These are phyloP conservation scores for Millerozyma acaciae DNA, from an alignment of 805 yeast species.

Conservation along the genomic window DNA sequence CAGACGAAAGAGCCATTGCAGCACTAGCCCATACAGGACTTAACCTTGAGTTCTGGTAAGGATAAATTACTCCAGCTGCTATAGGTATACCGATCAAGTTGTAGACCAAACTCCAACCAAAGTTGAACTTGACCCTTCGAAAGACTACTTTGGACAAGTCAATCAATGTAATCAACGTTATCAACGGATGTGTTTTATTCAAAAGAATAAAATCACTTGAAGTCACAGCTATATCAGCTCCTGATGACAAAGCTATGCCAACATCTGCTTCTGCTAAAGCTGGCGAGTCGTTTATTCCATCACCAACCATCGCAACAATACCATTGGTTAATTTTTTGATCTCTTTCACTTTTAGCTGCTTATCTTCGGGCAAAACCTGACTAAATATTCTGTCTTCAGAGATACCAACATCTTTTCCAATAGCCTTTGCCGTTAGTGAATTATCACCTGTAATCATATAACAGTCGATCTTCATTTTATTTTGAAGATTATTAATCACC, in stretches of 20 bases:
- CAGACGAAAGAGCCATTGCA: slow-evolving; percentile 59
- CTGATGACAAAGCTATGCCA: slow-evolving; percentile 73
- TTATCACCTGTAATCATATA: slow-evolving; percentile 84
- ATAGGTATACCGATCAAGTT: slow-evolving; percentile 57
- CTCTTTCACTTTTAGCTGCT: slow-evolving; percentile 55
- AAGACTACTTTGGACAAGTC: slow-evolving; percentile 49
- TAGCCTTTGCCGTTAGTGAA: slow-evolving; percentile 59
- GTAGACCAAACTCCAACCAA: slow-evolving; percentile 57
- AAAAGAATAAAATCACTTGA: slow-evolving; percentile 71
- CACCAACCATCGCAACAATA: slow-evolving; percentile 88
- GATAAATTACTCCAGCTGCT: slow-evolving; percentile 66
- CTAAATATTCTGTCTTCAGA: slow-evolving; percentile 49
- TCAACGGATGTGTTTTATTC: slow-evolving; percentile 47
- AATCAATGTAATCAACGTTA: slow-evolving; percentile 52
- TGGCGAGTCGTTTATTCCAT: slow-evolving; percentile 93
- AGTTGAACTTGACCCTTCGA: slow-evolving; percentile 52
- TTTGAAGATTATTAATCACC: slow-evolving; percentile 39
- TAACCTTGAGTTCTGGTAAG: slow-evolving; percentile 48
- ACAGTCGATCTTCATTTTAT: slow-evolving; percentile 47
- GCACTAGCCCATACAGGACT: slow-evolving; percentile 67
- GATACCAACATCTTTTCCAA: slow-evolving; percentile 63
- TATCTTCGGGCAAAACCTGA: slow-evolving; percentile 71
- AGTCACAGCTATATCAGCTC: slow-evolving; percentile 71
- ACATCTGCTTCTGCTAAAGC: slow-evolving; percentile 72
- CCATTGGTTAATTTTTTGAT: slow-evolving; percentile 39